phyloP scores from a whole-genome alignment of 2,329 filamentous ascomycete species.

The Arthroderma uncinatum region DNA sequence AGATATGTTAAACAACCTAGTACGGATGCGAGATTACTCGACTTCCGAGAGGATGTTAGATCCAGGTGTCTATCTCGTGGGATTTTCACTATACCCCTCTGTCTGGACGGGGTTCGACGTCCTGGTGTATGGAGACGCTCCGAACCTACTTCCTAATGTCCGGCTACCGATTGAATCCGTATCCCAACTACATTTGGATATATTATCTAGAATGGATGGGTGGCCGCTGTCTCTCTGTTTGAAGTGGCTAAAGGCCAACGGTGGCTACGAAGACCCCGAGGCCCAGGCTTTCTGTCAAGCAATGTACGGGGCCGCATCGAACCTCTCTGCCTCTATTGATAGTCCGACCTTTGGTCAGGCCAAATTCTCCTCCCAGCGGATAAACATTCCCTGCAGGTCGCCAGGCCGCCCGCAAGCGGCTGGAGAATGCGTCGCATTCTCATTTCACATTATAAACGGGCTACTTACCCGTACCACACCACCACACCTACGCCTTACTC shows the following conservation, averaged over 20 bases:
- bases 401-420: constrained; percentile 19
- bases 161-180: constrained; percentile 44
- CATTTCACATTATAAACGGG: constrained; percentile 52
- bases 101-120: constrained; percentile 52
- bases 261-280: constrained; percentile 18
- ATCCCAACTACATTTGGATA: constrained; percentile 44
- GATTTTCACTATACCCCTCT: constrained; percentile 37
- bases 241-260: constrained; percentile 24
- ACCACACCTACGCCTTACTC: constrained; percentile 47
- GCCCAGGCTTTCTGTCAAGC: constrained; percentile 35
- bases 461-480: constrained; percentile 47
- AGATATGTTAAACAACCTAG: constrained; percentile 51
- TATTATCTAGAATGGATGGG: constrained; percentile 37
- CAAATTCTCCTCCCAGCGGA: constrained; percentile 28
- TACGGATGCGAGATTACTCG: constrained; percentile 51
- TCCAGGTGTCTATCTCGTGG: constrained; percentile 33
- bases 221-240: constrained; percentile 29
- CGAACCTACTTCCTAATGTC: constrained; percentile 51
- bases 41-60: constrained; percentile 17
- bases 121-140: constrained; percentile 45
- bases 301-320: constrained; percentile 32
- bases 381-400: constrained; percentile 27
- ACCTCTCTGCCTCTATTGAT: constrained; percentile 32
- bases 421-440: constrained; percentile 37
- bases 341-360: constrained; percentile 34